Percentiles rank a stretch among this genome's conserved stretches.
phyloP scores from a whole-genome alignment of 2,329 filamentous ascomycete genomes.

The Epichloe hybrida region DNA sequence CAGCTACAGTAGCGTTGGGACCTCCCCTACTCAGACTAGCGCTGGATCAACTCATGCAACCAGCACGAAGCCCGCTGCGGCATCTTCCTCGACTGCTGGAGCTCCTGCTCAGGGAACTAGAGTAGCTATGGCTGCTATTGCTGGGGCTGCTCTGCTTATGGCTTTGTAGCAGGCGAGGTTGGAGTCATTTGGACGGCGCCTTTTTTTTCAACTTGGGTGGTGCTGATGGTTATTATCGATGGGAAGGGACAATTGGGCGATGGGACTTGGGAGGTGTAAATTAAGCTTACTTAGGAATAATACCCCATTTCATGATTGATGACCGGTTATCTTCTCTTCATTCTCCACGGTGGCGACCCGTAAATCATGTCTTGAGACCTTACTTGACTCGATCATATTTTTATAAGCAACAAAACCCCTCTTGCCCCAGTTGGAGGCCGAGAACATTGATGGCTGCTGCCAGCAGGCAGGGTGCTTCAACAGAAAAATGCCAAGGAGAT shows the following conservation, averaged over 20 bases:
- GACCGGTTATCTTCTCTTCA: too few species aligned
- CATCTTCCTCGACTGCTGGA: conserved; percentile 9
- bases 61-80: not conserved
- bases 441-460: too few species aligned
- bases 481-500: too few species aligned
- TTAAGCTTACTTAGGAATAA: conserved; percentile 1
- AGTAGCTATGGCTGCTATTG: conserved; percentile 14
- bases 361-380: too few species aligned
- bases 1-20: not conserved
- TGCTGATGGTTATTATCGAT: not conserved
- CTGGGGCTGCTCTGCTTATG: conserved; percentile 16
- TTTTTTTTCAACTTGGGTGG: not conserved
- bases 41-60: not conserved
- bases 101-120: conserved; percentile 13
- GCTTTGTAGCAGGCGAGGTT: conserved; percentile 12
- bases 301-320: not conserved
- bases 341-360: too few species aligned
- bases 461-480: too few species aligned
- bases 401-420: too few species aligned
- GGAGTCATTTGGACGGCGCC: not conserved
- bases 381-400: too few species aligned
- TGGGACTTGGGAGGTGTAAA: not conserved
- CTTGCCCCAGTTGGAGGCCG: too few species aligned
- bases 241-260: not conserved
- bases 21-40: not conserved